Evolutionary conservation across 306 rosid genomes (phyloP), one percentile per base, ranked within the genome.

Genomic region (Canavalia ensiformis): DNA sequence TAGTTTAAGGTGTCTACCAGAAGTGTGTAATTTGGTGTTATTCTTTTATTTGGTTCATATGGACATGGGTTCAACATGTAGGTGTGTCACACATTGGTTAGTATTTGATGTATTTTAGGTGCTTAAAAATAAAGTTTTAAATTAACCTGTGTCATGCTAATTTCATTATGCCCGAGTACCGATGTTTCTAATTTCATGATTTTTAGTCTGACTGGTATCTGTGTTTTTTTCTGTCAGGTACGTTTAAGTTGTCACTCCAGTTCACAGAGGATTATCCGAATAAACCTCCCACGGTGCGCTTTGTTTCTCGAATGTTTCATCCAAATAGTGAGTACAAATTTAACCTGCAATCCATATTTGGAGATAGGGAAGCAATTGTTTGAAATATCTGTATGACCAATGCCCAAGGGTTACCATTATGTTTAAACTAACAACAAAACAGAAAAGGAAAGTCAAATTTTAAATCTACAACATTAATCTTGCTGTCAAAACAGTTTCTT

Each of bases 231-330:
- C 25, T 18, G 25, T 69, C 88, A 95, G 99, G 99, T 78, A 95
- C 98, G 90, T 95, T 95, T 76, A 93, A 95, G 75, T 84, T 95
- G 94, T 91, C 96, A 3, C 97, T 93, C 83, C 98, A 95, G 87
- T 91, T 93, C 76, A 37, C 92, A 0, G 98, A 93, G 90, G 99
- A 95, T 81, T 95, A 95, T 90, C 99, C 99, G 37, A 95, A 95
- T 72, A 95, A 95, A 84, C 98, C 98, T 11, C 99, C 99, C 29
- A 92, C 90, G 28, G 99, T 95, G 58, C 96, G 94, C 69, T 95
- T 95, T 79, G 99, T 95, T 62, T 95, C 99, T 74, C 90, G 97
- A 68, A 95, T 95, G 99, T 95, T 95, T 88, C 99, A 95, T 86
- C 99, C 98, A 57, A 95, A 95, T 69, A 95, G 99, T 95, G 82